A percentile compares a stretch with the other conserved stretches of the same genome.
phyloP scores from a whole-genome alignment of 2,329 filamentous ascomycete genomes.

The Chaetothyriales sp. region DNA sequence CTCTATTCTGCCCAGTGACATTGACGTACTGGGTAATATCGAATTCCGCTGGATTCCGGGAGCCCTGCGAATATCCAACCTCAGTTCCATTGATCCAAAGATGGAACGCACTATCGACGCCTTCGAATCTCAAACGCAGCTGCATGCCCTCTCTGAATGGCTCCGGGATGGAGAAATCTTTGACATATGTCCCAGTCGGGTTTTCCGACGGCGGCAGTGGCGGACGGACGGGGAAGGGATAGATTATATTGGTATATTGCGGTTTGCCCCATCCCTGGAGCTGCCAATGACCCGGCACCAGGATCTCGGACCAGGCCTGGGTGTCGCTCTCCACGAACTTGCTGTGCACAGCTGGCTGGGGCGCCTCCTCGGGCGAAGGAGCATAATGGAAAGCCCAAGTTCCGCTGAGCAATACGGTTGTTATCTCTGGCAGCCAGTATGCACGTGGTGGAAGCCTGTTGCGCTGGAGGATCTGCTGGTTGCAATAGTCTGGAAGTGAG shows the following conservation, averaged over 20 bases:
- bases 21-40: constrained; percentile 43
- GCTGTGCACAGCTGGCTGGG: background rate
- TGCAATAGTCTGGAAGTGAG: constrained; percentile 29
- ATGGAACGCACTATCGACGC: constrained; percentile 57
- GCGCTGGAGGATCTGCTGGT: constrained; percentile 38
- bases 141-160: constrained; percentile 35
- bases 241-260: constrained; percentile 55
- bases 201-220: constrained; percentile 49
- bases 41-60: constrained; percentile 54
- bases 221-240: constrained; percentile 50
- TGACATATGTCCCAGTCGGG: constrained; percentile 48
- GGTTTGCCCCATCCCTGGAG: constrained; percentile 52
- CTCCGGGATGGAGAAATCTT: constrained; percentile 36
- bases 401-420: constrained; percentile 34
- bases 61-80: constrained; percentile 54
- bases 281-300: constrained; percentile 55
- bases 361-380: constrained; percentile 5
- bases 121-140: constrained; percentile 52
- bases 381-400: constrained; percentile 36
- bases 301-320: background rate
- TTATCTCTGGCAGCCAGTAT: constrained; percentile 37
- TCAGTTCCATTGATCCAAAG: constrained; percentile 50
- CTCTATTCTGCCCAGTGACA: constrained; percentile 34
- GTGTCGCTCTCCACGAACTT: constrained; percentile 12
- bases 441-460: constrained; percentile 39